Base-by-base conservation (phyloP, 768 basidiomycete species). In the Bullera alba region DNA sequence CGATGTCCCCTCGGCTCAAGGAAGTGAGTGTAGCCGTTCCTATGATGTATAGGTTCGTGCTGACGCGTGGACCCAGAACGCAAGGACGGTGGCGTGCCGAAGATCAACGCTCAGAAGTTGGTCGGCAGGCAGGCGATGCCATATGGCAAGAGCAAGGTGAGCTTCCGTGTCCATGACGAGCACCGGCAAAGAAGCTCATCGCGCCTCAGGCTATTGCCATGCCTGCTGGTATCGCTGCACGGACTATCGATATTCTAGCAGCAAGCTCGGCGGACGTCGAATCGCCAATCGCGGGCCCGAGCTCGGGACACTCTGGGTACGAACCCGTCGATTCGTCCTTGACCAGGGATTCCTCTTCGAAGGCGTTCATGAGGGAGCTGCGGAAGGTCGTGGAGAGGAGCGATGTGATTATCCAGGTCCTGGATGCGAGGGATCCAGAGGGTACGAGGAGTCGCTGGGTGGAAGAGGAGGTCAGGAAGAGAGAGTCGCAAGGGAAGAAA, bases 371-470 rank as follows among this genome's bases (percentile, higher is more conserved):
- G 41, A 81, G 85, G 32, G 78, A 84, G 1, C 73, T 97, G 21
- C 83, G 89, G 73, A 90, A 87, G 74, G 93, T 99, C 38, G 85
- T 97, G 53, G 91, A 95, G 57, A 79, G 91, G 64, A 84, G 86
- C 57, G 92, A 97, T 67, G 86, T 99, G 27, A 74, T 97, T 44
- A 78, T 97, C 38, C 83, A 77, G 61, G 76, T 77, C 0, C 77
- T 97, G 15, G 95, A 97, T 74, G 92, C 92, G 0, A 77, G 93
- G 34, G 93, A 97, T 76, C 93, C 95, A 2, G 86, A 93, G 51
- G 92, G 93, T 0, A 92, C 89, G 35, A 75, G 93, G 57, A 93
- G 89, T 73, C 78, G 85, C 45, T 78, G 93, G 32, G 90, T 97
- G 3, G 95, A 99, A 70, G 88, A 93, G 65, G 92, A 95, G 69